These are phyloP conservation scores for Taiozyma sp. DNA, from an alignment of 1,139 yeast species.

Conservation along the genomic window DNA sequence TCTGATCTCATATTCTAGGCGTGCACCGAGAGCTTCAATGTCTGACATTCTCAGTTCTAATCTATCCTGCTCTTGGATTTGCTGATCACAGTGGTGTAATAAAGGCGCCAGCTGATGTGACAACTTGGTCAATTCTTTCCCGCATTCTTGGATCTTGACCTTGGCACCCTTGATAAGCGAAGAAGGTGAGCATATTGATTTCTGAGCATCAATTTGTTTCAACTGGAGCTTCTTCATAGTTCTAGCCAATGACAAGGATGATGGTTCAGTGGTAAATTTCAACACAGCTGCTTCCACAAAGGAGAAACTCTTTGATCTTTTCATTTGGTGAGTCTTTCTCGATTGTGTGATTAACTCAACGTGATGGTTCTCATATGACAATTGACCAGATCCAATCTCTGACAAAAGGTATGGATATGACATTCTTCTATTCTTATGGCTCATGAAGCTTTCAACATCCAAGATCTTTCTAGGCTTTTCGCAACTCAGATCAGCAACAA, in stretches of 20 bases:
- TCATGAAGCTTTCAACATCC: background rate
- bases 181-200: background rate
- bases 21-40: constrained; percentile 65
- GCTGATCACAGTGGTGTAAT: constrained; percentile 31
- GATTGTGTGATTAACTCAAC: constrained; percentile 2
- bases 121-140: constrained; percentile 24
- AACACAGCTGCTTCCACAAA: constrained; percentile 35
- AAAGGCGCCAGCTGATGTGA: constrained; percentile 30
- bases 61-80: constrained; percentile 29
- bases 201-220: constrained; percentile 8
- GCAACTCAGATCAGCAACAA: background rate
- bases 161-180: background rate
- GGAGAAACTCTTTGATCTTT: constrained; percentile 40
- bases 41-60: constrained; percentile 53
- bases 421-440: constrained; percentile 36
- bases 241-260: constrained; percentile 24
- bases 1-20: constrained; percentile 76
- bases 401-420: constrained; percentile 37
- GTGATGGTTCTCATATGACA: constrained; percentile 23
- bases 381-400: constrained; percentile 31
- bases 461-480: background rate
- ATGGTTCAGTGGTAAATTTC: constrained; percentile 25
- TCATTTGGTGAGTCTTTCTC: constrained; percentile 5
- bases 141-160: constrained; percentile 7
- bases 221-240: constrained; percentile 27